Conservation (phyloP, 164 flowering plant genomes). For the Magnolia officinalis region DNA sequence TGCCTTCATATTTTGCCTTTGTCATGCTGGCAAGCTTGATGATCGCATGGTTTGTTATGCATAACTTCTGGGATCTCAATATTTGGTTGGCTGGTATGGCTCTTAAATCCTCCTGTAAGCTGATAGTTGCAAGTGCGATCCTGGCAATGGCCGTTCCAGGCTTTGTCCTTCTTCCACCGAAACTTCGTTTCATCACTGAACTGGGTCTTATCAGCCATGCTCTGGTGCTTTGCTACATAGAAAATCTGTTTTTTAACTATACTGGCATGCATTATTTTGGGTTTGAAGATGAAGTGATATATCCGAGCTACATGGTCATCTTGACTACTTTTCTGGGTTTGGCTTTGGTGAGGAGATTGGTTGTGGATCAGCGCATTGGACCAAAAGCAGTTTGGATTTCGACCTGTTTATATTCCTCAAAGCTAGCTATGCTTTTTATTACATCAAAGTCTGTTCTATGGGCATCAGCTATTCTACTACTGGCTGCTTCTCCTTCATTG, state of each 20-base stretch:
- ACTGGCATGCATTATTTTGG: conserved; percentile 80
- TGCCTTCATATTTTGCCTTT: conserved; percentile 82
- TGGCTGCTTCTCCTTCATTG: conserved; percentile 91
- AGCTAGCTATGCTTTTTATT: conserved; percentile 81
- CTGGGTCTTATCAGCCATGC: conserved; percentile 76
- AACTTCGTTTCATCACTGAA: conserved; percentile 63
- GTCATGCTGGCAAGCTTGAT: conserved; percentile 83
- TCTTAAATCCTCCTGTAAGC: conserved; percentile 84
- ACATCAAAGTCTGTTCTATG: conserved; percentile 79
- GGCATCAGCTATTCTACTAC: conserved; percentile 72
- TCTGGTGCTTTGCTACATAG: conserved; percentile 73
- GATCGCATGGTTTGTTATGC: conserved; percentile 89
- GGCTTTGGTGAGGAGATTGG: conserved; percentile 77
- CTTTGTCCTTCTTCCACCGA: conserved; percentile 73
- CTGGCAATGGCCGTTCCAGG: conserved; percentile 92
- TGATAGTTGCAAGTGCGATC: conserved; percentile 65
- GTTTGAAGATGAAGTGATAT: conserved; percentile 90
- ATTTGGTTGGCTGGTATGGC: conserved; percentile 99
- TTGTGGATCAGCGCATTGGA: conserved; percentile 74
- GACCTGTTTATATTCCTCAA: conserved; percentile 79
- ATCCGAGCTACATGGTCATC: conserved; percentile 96
- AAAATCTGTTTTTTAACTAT: conserved; percentile 73
- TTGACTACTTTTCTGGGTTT: conserved; percentile 73
- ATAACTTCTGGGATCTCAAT: conserved; percentile 93
- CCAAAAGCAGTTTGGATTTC: conserved; percentile 78